Conservation (phyloP, 2,329 filamentous ascomycete genomes). For the Pseudogymnoascus sp. region DNA sequence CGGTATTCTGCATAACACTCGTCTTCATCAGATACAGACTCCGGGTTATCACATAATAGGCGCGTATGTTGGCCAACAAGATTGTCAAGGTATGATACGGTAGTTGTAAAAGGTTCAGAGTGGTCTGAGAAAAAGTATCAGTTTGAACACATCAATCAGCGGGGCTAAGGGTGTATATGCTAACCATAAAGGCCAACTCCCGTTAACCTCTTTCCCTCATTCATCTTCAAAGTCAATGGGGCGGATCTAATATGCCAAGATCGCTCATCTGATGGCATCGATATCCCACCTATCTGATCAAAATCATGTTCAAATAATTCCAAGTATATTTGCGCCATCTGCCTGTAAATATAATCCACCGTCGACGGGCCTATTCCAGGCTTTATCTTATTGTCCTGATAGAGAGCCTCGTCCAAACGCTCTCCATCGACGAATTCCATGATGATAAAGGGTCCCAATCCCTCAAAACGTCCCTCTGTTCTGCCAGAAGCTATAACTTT, state of each 20-base stretch:
- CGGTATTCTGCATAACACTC: not conserved
- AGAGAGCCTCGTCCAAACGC: conserved; percentile 7
- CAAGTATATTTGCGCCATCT: conserved; percentile 15
- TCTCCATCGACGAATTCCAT: conserved; percentile 16
- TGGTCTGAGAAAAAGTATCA: not conserved
- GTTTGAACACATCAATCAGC: not conserved
- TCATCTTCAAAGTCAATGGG: conserved; percentile 15
- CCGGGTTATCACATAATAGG: not conserved
- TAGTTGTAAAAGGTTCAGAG: not conserved
- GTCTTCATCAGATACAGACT: not conserved
- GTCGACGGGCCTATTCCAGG: conserved; percentile 12
- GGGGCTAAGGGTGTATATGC: not conserved
- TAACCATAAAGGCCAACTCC: not conserved
- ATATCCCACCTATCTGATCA: conserved; percentile 14
- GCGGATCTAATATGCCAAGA: not conserved
- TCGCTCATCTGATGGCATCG: not conserved
- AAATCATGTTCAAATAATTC: conserved; percentile 17
- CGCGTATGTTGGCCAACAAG: not conserved
- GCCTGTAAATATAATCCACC: conserved; percentile 14
- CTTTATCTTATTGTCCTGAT: not conserved
- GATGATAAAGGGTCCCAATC: conserved; percentile 13
- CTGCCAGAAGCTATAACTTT: conserved; percentile 13
- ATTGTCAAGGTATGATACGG: not conserved
- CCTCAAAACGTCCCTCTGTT: not conserved
- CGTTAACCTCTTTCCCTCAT: conserved; percentile 11